These are phyloP conservation scores for Fonsecaea erecta DNA, from an alignment of 2,329 filamentous ascomycete species.

Conservation along the genomic window DNA sequence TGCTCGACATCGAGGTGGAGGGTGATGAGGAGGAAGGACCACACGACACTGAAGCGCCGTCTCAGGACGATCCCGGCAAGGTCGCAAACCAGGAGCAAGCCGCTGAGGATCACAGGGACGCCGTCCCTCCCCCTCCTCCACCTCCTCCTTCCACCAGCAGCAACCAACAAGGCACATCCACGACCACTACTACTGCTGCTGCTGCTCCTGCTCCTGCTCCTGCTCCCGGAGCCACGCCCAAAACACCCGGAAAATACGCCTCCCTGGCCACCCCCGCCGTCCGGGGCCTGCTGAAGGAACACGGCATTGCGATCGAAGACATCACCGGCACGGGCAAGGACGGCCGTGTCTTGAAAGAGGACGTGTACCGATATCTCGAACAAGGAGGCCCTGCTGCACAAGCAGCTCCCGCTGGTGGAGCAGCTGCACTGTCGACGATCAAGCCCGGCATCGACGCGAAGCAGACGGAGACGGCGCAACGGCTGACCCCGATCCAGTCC, in stretches of 20 bases:
- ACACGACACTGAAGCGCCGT: constrained; percentile 62
- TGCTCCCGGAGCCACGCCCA: constrained; percentile 4
- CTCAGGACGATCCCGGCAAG: constrained; percentile 27
- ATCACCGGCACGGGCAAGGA: constrained; percentile 86
- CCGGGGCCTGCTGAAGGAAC: constrained; percentile 80
- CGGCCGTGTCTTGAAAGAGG: constrained; percentile 89
- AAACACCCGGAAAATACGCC: constrained; percentile 60
- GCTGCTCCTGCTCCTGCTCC: background rate
- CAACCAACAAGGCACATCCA: constrained; percentile 47
- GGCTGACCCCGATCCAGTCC: constrained; percentile 77
- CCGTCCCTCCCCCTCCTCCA: constrained; percentile 44
- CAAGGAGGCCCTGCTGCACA: constrained; percentile 38
- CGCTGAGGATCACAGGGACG: constrained; percentile 13
- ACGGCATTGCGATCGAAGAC: constrained; percentile 75
- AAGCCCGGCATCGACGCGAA: constrained; percentile 47
- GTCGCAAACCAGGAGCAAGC: constrained; percentile 45
- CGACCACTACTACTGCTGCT: background rate
- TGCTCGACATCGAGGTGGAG: constrained; percentile 38
- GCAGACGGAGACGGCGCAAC: constrained; percentile 70
- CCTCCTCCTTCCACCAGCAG: too few species aligned
- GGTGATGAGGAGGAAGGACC: constrained; percentile 26
- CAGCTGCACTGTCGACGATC: constrained; percentile 39
- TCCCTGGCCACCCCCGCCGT: constrained; percentile 89
- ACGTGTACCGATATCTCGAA: constrained; percentile 75
- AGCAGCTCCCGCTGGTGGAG: constrained; percentile 30